Evolutionary conservation across 139 green algal species (phyloP), one percentile per base, ranked within the genome.

Genomic region (Chlorella sorokiniana): DNA sequence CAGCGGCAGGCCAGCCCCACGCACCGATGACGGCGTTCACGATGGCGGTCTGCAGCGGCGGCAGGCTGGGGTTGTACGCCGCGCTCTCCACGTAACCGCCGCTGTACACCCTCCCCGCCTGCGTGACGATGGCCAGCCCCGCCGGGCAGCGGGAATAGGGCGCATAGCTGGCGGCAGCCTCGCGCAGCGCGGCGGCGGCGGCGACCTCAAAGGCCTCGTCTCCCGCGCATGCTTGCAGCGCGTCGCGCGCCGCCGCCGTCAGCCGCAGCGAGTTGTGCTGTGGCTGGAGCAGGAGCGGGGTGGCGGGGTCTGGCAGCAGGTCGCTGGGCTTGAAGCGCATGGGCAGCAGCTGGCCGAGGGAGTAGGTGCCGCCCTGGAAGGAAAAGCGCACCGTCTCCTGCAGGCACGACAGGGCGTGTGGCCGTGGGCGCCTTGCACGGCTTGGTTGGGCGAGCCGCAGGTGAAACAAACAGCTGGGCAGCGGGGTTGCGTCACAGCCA

Each of bases 41-140:
- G 31, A 95, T 88, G 9, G 94, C 94, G 9, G 86, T 76, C 69
- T 97, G 94, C 48, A 97, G 85, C 8, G 94, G 94, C 16, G 86
- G 83, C 54, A 98, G 63, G 52, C 85, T 93, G 20, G 95, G 95
- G 89, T 98, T 98, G 90, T 93, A 97, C 3, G 95, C 95, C 4
- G 90, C 93, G 74, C 78, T 92, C 83, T 98, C 95, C 18, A 96
- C 75, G 76, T 93, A 96, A 22, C 84, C 74, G 4, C 94, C 94
- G 64, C 81, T 85, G 80, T 89, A 89, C 40, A 97, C 81, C 0
- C 81, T 81, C 11, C 91, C 85, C 10, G 56, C 38, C 1, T 70
- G 64, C 3, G 84, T 90, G 20, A 93, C 77, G 9, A 98, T 78
- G 0, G 91, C 87, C 2, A 90, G 86, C 14, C 89, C 95, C 0